phyloP scores from a whole-genome alignment of 495 filamentous ascomycete species.

The Aspergillus sclerotiicarbonarius region DNA sequence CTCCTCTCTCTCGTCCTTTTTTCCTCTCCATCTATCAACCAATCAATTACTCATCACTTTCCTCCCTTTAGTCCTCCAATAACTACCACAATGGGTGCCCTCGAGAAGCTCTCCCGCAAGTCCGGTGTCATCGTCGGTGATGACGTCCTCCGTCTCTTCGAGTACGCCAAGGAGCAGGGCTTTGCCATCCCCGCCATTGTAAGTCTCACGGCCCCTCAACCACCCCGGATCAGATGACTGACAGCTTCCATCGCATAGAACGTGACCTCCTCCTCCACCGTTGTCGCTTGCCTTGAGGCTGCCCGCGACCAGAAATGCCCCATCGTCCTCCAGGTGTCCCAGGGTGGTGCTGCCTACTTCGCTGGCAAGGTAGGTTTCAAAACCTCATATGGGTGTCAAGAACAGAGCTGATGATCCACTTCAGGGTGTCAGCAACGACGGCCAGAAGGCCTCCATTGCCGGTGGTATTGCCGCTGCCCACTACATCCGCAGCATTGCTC shows the following conservation, averaged over 20 bases:
- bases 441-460: constrained; percentile 84
- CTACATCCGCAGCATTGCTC: constrained; percentile 88
- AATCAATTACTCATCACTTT: constrained; percentile 5
- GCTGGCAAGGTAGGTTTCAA: constrained; percentile 69
- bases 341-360: constrained; percentile 94
- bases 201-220: constrained; percentile 30
- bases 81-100: constrained; percentile 57
- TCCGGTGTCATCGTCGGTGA: constrained; percentile 83
- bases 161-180: constrained; percentile 76
- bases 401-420: neutral
- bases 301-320: constrained; percentile 85
- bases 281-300: constrained; percentile 85
- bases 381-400: constrained; percentile 2
- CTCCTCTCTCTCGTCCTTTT: constrained; percentile 10
- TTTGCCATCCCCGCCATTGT: constrained; percentile 93
- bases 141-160: constrained; percentile 77
- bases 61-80: constrained; percentile 5
- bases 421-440: constrained; percentile 75
- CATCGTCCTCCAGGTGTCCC: constrained; percentile 86
- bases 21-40: constrained; percentile 1
- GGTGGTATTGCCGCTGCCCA: constrained; percentile 86
- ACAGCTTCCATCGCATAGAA: constrained; percentile 44
- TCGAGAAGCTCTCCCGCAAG: constrained; percentile 71
- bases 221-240: neutral
- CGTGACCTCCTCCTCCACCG: constrained; percentile 89